Conservation (phyloP, 371 early-diverging fungal genomes). For the Mucor indicus region DNA sequence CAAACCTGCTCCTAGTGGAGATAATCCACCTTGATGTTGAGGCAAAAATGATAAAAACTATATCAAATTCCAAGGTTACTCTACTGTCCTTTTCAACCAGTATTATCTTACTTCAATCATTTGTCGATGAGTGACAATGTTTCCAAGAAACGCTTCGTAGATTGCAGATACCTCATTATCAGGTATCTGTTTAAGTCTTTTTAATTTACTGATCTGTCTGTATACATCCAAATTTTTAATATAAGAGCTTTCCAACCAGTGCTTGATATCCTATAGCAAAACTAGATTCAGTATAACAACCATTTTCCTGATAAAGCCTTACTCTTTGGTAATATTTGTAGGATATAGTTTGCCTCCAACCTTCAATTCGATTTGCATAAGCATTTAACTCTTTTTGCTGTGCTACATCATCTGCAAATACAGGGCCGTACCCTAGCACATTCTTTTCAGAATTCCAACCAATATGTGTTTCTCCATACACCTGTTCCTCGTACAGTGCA, state of each 20-base stretch:
- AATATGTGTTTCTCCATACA: slow-evolving; percentile 61
- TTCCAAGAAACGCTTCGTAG: slow-evolving; percentile 61
- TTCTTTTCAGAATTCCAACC: slow-evolving; percentile 17
- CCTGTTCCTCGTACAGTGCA: slow-evolving; percentile 75
- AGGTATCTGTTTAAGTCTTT: slow-evolving; percentile 51
- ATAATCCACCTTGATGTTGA: slow-evolving; percentile 79
- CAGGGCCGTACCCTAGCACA: slow-evolving; percentile 67
- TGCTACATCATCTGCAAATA: slow-evolving; percentile 66
- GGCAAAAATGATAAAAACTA: slow-evolving; percentile 78
- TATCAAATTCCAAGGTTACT: background rate
- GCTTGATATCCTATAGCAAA: too few species aligned
- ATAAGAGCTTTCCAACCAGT: slow-evolving; percentile 51
- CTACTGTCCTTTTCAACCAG: background rate
- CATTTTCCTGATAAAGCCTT: background rate
- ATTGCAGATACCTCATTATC: slow-evolving; percentile 66
- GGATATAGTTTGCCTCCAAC: slow-evolving; percentile 72
- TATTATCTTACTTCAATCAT: slow-evolving; percentile 68
- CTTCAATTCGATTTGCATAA: slow-evolving; percentile 80
- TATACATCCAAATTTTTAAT: slow-evolving; percentile 69
- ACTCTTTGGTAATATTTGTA: slow-evolving; percentile 67
- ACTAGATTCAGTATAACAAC: too few species aligned
- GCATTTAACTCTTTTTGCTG: slow-evolving; percentile 62
- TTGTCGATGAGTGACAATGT: slow-evolving; percentile 67
- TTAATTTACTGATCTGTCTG: slow-evolving; percentile 65
- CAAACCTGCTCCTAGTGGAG: slow-evolving; percentile 78